These are phyloP conservation scores for Lasiosphaeria miniovina DNA, from an alignment of 495 filamentous ascomycete species.

Conservation along the genomic window DNA sequence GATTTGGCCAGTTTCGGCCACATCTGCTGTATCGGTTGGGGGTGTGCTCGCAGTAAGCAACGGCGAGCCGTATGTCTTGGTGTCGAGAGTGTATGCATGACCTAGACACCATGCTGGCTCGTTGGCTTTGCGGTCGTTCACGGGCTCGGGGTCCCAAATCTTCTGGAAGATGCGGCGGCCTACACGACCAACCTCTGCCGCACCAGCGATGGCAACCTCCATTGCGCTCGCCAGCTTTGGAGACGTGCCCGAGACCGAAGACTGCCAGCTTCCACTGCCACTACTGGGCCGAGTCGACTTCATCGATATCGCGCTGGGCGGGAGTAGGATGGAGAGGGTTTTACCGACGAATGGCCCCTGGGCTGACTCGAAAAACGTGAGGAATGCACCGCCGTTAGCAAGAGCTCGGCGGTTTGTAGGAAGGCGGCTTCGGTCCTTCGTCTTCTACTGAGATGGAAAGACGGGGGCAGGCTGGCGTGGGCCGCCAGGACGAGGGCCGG, in stretches of 20 bases:
- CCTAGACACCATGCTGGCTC: conserved; percentile 88
- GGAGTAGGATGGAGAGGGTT: not conserved
- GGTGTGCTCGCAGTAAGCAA: conserved; percentile 26
- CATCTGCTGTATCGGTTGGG: conserved; percentile 13
- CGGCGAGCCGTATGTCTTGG: conserved; percentile 22
- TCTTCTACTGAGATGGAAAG: no score
- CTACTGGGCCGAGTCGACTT: conserved; percentile 20
- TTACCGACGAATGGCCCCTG: no score
- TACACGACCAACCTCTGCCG: conserved; percentile 34
- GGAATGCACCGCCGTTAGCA: no score
- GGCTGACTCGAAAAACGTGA: no score
- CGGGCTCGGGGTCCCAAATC: conserved; percentile 93
- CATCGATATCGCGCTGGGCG: conserved; percentile 16
- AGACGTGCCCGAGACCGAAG: conserved; percentile 25
- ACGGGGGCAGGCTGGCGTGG: no score
- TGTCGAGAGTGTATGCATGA: conserved; percentile 60
- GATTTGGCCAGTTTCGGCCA: not conserved
- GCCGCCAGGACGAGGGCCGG: no score
- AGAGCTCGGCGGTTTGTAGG: no score
- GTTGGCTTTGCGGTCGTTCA: conserved; percentile 68
- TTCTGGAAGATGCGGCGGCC: conserved; percentile 81
- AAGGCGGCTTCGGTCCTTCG: no score
- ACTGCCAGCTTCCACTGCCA: conserved; percentile 30
- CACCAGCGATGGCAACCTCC: conserved; percentile 42
- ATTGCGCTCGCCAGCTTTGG: conserved; percentile 33